Percentiles rank a stretch among this genome's conserved stretches.
phyloP scores from a whole-genome alignment of 2,329 filamentous ascomycete genomes.

The Ambrosiella cleistominuta region DNA sequence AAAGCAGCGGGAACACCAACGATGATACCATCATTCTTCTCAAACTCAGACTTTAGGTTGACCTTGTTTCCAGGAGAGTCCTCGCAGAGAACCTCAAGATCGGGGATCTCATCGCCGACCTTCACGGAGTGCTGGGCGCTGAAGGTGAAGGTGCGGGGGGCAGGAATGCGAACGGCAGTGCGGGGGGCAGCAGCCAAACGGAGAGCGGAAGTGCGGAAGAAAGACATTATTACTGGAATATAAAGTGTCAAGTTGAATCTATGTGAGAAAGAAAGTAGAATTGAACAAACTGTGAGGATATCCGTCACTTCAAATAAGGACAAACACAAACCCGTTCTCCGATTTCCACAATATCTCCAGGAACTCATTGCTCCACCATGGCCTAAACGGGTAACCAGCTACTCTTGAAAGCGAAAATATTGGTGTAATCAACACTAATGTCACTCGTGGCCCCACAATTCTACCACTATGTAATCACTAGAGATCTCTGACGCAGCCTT shows the following conservation, averaged over 20 bases:
- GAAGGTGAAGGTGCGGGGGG: slow-evolving; percentile 38
- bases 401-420: not conserved
- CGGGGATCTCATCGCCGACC: slow-evolving; percentile 62
- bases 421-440: not conserved
- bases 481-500: not conserved
- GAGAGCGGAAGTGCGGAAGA: slow-evolving; percentile 8
- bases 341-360: not conserved
- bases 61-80: slow-evolving; percentile 83
- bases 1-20: slow-evolving; percentile 74
- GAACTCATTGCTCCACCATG: not conserved
- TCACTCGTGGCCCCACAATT: not conserved
- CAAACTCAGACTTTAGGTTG: slow-evolving; percentile 63
- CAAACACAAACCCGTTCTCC: not conserved
- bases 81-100: slow-evolving; percentile 62
- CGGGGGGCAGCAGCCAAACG: slow-evolving; percentile 8
- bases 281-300: not conserved
- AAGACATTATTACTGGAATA: slow-evolving; percentile 6
- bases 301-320: slow-evolving; percentile 2
- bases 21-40: slow-evolving; percentile 42
- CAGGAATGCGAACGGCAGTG: not conserved
- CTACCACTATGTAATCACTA: not conserved
- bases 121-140: slow-evolving; percentile 44
- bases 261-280: not conserved
- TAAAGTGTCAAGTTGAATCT: not conserved
- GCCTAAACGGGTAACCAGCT: not conserved